Conservation (phyloP, 2,329 filamentous ascomycete genomes). For the Aulographum hederae region DNA sequence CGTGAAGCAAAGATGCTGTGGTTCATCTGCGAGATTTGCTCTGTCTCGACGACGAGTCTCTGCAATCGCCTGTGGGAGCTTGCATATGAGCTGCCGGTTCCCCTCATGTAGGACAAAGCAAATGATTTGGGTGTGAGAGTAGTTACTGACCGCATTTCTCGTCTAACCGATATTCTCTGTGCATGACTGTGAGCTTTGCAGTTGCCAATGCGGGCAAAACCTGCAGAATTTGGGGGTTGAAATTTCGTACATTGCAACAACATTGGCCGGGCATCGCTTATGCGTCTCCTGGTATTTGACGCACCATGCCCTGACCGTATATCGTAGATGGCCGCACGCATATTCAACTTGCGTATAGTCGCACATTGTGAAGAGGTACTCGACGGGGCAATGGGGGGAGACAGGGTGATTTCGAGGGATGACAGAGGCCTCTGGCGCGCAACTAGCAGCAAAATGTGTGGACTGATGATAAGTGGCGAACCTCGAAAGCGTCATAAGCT, state of each 20-base stretch:
- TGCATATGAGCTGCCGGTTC: background rate
- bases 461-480: too few species aligned
- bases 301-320: constrained; percentile 38
- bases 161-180: constrained; percentile 27
- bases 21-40: too few species aligned
- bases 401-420: too few species aligned
- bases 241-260: constrained; percentile 29
- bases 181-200: constrained; percentile 2
- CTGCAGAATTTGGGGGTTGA: background rate
- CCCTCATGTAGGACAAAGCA: too few species aligned
- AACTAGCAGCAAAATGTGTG: too few species aligned
- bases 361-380: constrained; percentile 27
- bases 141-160: constrained; percentile 25
- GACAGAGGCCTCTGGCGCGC: too few species aligned
- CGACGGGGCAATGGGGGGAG: too few species aligned
- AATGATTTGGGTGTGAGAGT: background rate
- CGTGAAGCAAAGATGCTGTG: too few species aligned
- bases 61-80: constrained; percentile 4
- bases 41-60: constrained; percentile 4
- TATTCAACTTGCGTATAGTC: constrained; percentile 42
- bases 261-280: constrained; percentile 34
- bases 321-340: constrained; percentile 35
- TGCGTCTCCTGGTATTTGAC: constrained; percentile 34
- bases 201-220: background rate
- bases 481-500: too few species aligned